Base-by-base conservation (phyloP, 805 yeast genomes). In the Cyberlindnera sargentensis region DNA sequence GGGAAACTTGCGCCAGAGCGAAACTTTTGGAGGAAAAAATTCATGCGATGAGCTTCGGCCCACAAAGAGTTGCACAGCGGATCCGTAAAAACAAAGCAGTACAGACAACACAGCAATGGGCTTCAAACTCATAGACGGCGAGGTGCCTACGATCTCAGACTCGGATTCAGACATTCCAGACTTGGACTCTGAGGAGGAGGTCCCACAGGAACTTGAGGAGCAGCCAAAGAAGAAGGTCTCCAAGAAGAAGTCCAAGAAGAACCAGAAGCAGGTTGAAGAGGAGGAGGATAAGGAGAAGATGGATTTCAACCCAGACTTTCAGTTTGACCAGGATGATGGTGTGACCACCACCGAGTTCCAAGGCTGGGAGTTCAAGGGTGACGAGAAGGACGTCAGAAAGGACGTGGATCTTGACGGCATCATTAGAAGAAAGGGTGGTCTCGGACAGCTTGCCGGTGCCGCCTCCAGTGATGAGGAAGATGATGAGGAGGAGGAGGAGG, bases 351-450 rank as follows among this genome's bases (percentile, higher is more conserved):
- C 70, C 4, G 66, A 66, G 3, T 79, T 82, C 42, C 78, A 76
- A 44, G 96, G 95, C 4, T 89, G 97, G 96, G 88, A 88, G 53
- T 87, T 89, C 58, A 76, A 72, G 34, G 78, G 76, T 43, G 78
- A 74, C 33, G 68, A 48, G 29, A 57, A 47, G 32, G 55, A 50
- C 4, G 49, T 48, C 7, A 71, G 58, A 43, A 76, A 74, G 49
- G 86, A 81, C 47, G 95, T 88, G 7, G 96, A 91, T 68, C 71
- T 91, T 48, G 96, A 91, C 56, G 80, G 80, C 10, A 91, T 91
- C 42, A 84, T 91, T 53, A 80, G 82, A 66, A 75, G 90, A 62
- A 90, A 86, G 55, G 95, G 96, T 62, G 87, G 95, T 35, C 68
- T 82, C 43, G 68, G 75, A 5, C 75, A 76, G 41, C 57, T 78